These are phyloP conservation scores for Digitaria exilis DNA, from an alignment of 202 grass and related monocot genomes.

Conservation along the genomic window DNA sequence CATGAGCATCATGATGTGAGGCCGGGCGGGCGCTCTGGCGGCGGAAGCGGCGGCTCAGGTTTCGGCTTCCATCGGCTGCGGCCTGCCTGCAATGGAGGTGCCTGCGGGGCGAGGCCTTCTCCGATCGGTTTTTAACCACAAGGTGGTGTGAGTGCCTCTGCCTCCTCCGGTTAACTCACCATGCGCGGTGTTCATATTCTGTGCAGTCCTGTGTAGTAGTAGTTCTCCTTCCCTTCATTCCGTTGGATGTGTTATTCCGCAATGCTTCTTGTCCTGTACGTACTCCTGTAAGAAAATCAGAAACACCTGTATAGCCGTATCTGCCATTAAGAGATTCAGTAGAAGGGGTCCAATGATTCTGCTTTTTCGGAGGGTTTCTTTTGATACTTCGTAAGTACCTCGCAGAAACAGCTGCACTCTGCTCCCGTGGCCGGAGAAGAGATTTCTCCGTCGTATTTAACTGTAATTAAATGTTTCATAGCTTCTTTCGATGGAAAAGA, in stretches of 20 bases:
- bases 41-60: not conserved
- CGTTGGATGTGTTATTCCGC: not conserved
- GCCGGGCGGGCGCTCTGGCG: not conserved
- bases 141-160: not conserved
- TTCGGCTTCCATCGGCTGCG: not conserved
- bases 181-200: not conserved
- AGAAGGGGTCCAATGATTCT: not conserved
- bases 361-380: not conserved
- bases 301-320: not conserved
- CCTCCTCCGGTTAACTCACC: too few species aligned
- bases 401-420: not conserved
- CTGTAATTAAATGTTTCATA: too few species aligned
- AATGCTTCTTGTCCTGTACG: not conserved
- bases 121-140: not conserved
- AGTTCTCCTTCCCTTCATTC: too few species aligned
- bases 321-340: not conserved
- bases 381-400: not conserved
- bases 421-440: not conserved
- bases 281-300: not conserved
- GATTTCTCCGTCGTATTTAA: too few species aligned
- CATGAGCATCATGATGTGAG: constrained; percentile 57
- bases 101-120: not conserved
- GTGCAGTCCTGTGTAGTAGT: too few species aligned
- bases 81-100: not conserved
- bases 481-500: too few species aligned